These are phyloP conservation scores for Pichia eremophila DNA, from an alignment of 805 yeast genomes.

Conservation along the genomic window DNA sequence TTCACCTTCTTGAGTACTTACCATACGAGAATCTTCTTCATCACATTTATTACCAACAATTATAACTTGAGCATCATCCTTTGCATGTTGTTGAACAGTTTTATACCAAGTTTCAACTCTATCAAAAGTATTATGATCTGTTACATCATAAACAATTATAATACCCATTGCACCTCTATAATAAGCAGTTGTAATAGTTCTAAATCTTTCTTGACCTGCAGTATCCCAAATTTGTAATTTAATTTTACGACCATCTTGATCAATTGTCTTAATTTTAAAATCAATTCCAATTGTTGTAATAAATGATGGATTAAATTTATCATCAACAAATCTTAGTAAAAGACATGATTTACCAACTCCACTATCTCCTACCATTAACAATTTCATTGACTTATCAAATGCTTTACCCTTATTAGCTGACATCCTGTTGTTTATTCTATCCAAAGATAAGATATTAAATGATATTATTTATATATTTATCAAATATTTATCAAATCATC, in stretches of 20 bases:
- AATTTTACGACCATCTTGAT: slow-evolving; percentile 83
- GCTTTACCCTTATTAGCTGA: slow-evolving; percentile 55
- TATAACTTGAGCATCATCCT: slow-evolving; percentile 89
- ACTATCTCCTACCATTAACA: slow-evolving; percentile 88
- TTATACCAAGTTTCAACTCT: slow-evolving; percentile 92
- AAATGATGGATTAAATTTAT: slow-evolving; percentile 91
- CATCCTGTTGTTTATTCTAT: slow-evolving; percentile 22
- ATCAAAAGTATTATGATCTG: slow-evolving; percentile 85
- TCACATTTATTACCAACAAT: slow-evolving; percentile 96
- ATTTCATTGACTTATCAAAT: slow-evolving; percentile 85
- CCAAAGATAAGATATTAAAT: background rate
- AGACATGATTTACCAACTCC: slow-evolving; percentile 86
- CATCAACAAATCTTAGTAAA: slow-evolving; percentile 86
- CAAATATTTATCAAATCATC: too few relatives aligned
- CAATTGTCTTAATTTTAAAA: slow-evolving; percentile 93
- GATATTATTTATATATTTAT: too few relatives aligned
- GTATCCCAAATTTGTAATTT: slow-evolving; percentile 97
- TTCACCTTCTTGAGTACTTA: slow-evolving; percentile 84
- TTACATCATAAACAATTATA: slow-evolving; percentile 73
- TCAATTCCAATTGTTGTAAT: slow-evolving; percentile 98
- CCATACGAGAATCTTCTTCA: slow-evolving; percentile 79
- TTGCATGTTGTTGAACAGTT: slow-evolving; percentile 93
- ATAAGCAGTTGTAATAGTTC: slow-evolving; percentile 90
- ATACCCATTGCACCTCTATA: slow-evolving; percentile 88
- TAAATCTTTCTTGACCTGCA: slow-evolving; percentile 94